Evolutionary conservation across 2,329 filamentous ascomycete species (phyloP).

Genomic region (Delphinella strobiligena): DNA sequence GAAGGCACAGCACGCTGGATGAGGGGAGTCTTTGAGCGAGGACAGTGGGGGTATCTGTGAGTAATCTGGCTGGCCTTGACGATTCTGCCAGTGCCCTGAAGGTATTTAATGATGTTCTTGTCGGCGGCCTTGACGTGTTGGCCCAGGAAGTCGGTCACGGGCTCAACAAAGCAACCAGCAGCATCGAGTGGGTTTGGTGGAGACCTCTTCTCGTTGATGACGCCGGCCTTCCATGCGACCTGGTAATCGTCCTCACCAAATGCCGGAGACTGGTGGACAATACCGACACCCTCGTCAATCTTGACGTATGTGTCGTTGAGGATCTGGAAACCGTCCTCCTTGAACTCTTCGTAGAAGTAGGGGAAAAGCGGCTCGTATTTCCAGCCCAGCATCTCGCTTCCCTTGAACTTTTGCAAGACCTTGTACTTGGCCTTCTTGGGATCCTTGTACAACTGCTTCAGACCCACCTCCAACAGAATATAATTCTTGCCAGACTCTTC

Average conservation of each 20-base stretch:
- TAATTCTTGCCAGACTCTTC: constrained; percentile 73
- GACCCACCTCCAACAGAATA: constrained; percentile 68
- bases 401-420: constrained; percentile 65
- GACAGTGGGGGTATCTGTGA: constrained; percentile 90
- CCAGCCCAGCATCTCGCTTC: constrained; percentile 77
- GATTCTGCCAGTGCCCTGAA: constrained; percentile 65
- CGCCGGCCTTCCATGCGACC: constrained; percentile 61
- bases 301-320: constrained; percentile 79
- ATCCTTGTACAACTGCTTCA: constrained; percentile 81
- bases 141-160: constrained; percentile 70
- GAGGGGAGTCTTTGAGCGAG: constrained; percentile 85
- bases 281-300: constrained; percentile 78
- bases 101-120: constrained; percentile 80
- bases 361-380: constrained; percentile 80
- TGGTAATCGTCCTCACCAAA: constrained; percentile 96
- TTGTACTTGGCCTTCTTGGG: constrained; percentile 90
- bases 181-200: constrained; percentile 92
- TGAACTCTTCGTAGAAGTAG: constrained; percentile 83
- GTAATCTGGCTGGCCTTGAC: constrained; percentile 77
- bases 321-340: constrained; percentile 71
- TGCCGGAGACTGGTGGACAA: constrained; percentile 86
- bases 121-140: constrained; percentile 87
- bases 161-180: constrained; percentile 62
- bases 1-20: constrained; percentile 87
- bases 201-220: constrained; percentile 62